Base-by-base conservation (phyloP, 2,329 filamentous ascomycete species). In the Aschersonia sp. region DNA sequence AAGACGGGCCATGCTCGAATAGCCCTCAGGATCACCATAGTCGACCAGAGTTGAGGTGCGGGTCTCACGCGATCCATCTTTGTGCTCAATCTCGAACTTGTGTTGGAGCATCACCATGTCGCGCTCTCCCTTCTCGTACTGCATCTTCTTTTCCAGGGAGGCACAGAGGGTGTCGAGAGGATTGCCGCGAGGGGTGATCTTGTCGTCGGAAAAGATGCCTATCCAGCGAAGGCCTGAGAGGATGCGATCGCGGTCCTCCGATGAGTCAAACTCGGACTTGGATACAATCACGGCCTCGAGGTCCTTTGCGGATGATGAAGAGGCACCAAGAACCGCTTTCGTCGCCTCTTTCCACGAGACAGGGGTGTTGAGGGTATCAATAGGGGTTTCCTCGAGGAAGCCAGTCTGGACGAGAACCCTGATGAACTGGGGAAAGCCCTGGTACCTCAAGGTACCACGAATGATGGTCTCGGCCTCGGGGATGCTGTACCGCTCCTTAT, bases 101-200 rank as follows among this genome's bases (percentile, higher is more conserved):
- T 87, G 84, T 70, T 88, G 84, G 32, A 88, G 75, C 44, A 85
- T 78, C 54, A 92, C 85, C 55, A 94, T 72, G 65, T 94, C 89
- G 51, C 89, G 82, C 78, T 95, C 88, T 51, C 77, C 83, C 57
- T 84, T 73, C 60, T 78, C 84, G 65, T 83, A 95, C 66, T 85
- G 78, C 86, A 94, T 94, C 80, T 94, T 94, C 73, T 85, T 70
- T 73, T 94, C 88, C 31, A 95, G 77, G 3, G 81, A 85, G 32
- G 86, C 87, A 70, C 89, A 95, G 40, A 95, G 79, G n/a, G 85
- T 91, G 65, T 95, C 89, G 30, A 95, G 77, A 4, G 88, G 84
- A 71, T 86, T 95, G 48, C 80, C 84, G 48, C 79, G 73, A 31
- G 86, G 82, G 5, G 69, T 83, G 60, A 84, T 88, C 40, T 42